Evolutionary conservation across 768 basidiomycete species (phyloP).

Genomic region (Leucosporidium creatinivorum): DNA sequence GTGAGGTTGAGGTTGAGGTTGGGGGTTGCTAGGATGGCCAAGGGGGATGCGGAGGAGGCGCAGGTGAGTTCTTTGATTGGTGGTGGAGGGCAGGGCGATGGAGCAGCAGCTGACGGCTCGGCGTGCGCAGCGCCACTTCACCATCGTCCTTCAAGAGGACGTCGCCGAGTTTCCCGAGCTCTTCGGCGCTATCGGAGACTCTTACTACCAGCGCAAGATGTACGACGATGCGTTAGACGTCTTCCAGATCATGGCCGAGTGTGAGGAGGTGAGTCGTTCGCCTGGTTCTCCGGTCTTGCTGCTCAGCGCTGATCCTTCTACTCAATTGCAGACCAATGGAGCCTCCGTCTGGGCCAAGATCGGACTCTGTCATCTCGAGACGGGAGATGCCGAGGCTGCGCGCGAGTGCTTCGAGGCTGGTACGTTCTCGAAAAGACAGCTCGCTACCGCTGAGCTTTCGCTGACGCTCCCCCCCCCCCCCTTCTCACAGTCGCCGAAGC

Average conservation of each 20-base stretch:
- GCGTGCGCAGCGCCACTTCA: constrained; percentile 61
- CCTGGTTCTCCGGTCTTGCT: neutral
- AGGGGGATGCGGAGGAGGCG: constrained; percentile 72
- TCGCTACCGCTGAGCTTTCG: neutral
- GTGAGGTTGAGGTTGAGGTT: constrained; percentile 74
- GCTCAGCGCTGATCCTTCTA: neutral
- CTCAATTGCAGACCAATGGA: constrained; percentile 29
- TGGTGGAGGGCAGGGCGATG: too few relatives aligned
- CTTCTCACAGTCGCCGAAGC: constrained; percentile 57
- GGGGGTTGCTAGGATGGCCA: constrained; percentile 70
- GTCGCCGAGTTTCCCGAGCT: constrained; percentile 67
- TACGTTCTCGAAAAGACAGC: constrained; percentile 36
- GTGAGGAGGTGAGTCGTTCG: constrained; percentile 55
- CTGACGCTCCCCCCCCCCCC: neutral
- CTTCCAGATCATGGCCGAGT: constrained; percentile 67
- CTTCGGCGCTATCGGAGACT: constrained; percentile 77
- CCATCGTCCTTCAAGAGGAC: constrained; percentile 62
- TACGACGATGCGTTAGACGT: constrained; percentile 72
- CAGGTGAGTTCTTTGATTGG: constrained; percentile 54
- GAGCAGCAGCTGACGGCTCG: neutral
- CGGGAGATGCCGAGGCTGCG: constrained; percentile 67
- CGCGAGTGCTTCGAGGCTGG: constrained; percentile 74
- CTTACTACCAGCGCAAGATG: constrained; percentile 66
- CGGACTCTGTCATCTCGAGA: constrained; percentile 69
- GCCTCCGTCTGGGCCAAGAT: constrained; percentile 52